Base-by-base conservation (phyloP, 2,329 filamentous ascomycete species). In the Ophiostoma tasmaniense region DNA sequence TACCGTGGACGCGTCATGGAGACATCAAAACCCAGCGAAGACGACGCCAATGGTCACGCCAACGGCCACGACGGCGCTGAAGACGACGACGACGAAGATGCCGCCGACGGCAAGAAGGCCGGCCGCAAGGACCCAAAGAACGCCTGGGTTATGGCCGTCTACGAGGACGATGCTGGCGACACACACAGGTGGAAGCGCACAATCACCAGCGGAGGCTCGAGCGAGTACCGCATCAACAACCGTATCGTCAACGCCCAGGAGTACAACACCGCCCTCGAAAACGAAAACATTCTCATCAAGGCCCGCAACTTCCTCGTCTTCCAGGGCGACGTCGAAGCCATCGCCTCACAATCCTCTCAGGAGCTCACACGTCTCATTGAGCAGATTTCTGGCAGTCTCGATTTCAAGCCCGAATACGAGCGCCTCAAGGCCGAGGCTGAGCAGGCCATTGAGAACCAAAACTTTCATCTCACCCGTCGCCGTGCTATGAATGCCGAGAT, bases 131-230 rank as follows among this genome's bases (percentile, higher is more conserved):
- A 99, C 75, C 95, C 95, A 0, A 95, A 93, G 78, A 95, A 89
- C 2, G 96, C 95, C 2, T 99, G 94, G 94, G 96, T 99, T 17
- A 98, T 97, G 93, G 95, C 95, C 37, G 94, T 99, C 20, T 99
- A 98, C 78, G 93, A 97, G 77, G 95, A 99, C 76, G 95, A 99
- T 77, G 93, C 93, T 1, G 94, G 93, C 64, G 92, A 97, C 75
- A 92, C 96, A 78, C 93, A 97, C 76, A 89, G 89, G 73, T 99
- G 95, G 95, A 97, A 97, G 81, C 91, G 95, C 71, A 90, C 89
- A 73, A 99, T 99, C 78, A 98, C 93, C 3, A 92, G 85, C 74
- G 85, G 89, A 71, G 95, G 95, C 64, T 88, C 89, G 35, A 97
- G 93, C 82, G 94, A 98, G 79, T 99, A 98, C 79, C 90, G 94